These are phyloP conservation scores for Suillus sp. DNA, from an alignment of 768 basidiomycete species.

Conservation along the genomic window DNA sequence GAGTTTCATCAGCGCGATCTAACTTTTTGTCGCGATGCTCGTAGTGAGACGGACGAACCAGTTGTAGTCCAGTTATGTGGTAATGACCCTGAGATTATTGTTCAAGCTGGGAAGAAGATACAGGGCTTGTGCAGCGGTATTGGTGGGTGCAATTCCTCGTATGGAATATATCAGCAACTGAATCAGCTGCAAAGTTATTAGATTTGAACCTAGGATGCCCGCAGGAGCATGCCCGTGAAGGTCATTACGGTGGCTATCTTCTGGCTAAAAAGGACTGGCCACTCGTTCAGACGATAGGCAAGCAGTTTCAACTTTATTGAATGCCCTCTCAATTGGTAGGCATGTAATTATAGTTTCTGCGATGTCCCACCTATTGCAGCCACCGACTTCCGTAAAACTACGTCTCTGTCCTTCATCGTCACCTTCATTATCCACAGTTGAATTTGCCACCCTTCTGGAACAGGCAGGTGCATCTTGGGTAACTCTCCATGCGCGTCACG, in stretches of 20 bases:
- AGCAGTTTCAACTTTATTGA: constrained; percentile 14
- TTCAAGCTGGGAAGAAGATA: constrained; percentile 60
- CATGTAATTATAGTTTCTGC: constrained; percentile 51
- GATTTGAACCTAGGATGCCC: constrained; percentile 85
- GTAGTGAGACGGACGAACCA: constrained; percentile 32
- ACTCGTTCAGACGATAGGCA: constrained; percentile 64
- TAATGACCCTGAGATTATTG: constrained; percentile 62
- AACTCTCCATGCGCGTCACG: constrained; percentile 73
- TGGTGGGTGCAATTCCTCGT: constrained; percentile 43
- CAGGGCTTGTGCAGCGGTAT: constrained; percentile 67
- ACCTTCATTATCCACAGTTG: constrained; percentile 51
- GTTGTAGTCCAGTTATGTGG: constrained; percentile 77
- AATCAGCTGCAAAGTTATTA: constrained; percentile 32
- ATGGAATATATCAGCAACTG: constrained; percentile 2
- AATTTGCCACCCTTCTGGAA: constrained; percentile 59
- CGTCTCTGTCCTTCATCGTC: constrained; percentile 49
- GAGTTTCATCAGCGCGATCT: constrained; percentile 65
- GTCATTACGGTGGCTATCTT: constrained; percentile 77
- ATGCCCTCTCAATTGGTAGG: neutral
- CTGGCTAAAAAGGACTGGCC: constrained; percentile 74
- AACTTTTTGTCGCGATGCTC: neutral
- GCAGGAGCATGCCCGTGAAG: constrained; percentile 64
- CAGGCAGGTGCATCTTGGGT: constrained; percentile 70
- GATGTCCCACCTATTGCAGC: constrained; percentile 60
- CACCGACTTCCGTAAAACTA: constrained; percentile 70